Base-by-base conservation (phyloP, 208 protist genomes). In the Angomonas deanei region DNA sequence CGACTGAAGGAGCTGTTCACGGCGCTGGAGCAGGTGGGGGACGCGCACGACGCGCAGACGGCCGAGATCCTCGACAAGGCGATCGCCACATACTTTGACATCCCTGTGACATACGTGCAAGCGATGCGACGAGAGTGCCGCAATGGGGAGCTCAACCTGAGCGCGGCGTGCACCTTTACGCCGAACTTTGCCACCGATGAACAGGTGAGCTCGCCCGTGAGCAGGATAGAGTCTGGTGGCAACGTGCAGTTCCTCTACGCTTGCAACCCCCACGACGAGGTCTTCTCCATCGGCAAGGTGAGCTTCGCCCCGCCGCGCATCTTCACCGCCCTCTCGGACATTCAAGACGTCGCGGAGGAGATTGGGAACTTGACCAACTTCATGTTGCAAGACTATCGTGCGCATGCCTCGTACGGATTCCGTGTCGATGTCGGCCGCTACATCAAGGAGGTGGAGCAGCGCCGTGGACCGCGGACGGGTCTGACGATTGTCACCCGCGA, bases 41-140 rank as follows among this genome's bases (percentile, higher is more conserved):
- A 39, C 10, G 32, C 61, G 31, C n/a, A 54, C 6, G 64, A 53
- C 3, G 73, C 56, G 21, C 66, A 64, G 36, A 69, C 72, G 27
- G 66, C 79, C 24, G 38, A 53, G 13, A n/a, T 17, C 13, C 61
- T 82, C 31, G 36, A 73, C 19, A 61, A 72, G 21, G 59, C 59
- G 15, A n/a, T 91, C 15, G 76, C 80, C 1, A 49, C 31, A 0
- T 84, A 88, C 70, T 91, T 91, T 81, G 61, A 54, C 57, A 47
- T 91, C 21, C 68, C 75, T 2, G 32, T 71, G 28, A 53, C 54
- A 21, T 52, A 60, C 61, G 59, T 84, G 19, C 38, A 60, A 34
- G 75, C 79, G 61, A 88, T 91, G 80, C 70, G 71, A 63, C 76
- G 80, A 36, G 80, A 84, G 63, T 83, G 84, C 60, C 17, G 61